Conservation (phyloP, 2,329 filamentous ascomycete species). For the Stachybotrys echinatus region DNA sequence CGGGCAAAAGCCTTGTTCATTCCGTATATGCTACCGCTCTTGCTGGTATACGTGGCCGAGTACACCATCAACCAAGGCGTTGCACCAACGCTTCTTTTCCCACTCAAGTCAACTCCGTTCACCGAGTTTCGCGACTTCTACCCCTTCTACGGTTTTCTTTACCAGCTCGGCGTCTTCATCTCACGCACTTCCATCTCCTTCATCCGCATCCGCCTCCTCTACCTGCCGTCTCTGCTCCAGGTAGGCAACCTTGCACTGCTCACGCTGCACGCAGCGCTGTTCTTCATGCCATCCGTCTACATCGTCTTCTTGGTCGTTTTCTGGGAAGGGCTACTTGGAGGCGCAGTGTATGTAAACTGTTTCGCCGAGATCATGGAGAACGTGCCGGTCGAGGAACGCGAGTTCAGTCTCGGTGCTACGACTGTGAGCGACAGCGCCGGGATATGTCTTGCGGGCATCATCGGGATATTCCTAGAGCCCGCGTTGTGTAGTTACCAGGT, state of each 20-base stretch:
- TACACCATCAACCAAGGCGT: constrained; percentile 98
- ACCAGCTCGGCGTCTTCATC: constrained; percentile 92
- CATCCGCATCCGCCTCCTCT: constrained; percentile 73
- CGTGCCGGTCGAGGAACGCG: constrained; percentile 69
- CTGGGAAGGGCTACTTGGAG: constrained; percentile 91
- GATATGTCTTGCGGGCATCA: constrained; percentile 80
- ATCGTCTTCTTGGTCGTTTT: constrained; percentile 81
- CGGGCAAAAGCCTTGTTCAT: constrained; percentile 68
- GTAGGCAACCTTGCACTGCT: constrained; percentile 71
- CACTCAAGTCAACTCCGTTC: constrained; percentile 72
- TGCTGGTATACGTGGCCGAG: constrained; percentile 91
- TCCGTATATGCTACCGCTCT: constrained; percentile 80
- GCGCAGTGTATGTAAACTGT: constrained; percentile 90
- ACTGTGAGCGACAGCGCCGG: constrained; percentile 89
- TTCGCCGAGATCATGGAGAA: constrained; percentile 91
- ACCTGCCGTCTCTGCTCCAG: constrained; percentile 78
- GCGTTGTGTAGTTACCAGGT: constrained; percentile 83
- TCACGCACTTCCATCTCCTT: constrained; percentile 90
- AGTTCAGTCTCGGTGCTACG: constrained; percentile 86
- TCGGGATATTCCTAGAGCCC: constrained; percentile 79
- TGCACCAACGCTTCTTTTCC: constrained; percentile 83
- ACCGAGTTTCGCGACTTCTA: constrained; percentile 81
- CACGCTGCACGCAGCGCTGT: constrained; percentile 68
- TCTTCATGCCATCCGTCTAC: constrained; percentile 81
- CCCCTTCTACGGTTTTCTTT: constrained; percentile 89